phyloP scores from a whole-genome alignment of 2,329 filamentous ascomycete genomes.

The Colletotrichum theobromicola region DNA sequence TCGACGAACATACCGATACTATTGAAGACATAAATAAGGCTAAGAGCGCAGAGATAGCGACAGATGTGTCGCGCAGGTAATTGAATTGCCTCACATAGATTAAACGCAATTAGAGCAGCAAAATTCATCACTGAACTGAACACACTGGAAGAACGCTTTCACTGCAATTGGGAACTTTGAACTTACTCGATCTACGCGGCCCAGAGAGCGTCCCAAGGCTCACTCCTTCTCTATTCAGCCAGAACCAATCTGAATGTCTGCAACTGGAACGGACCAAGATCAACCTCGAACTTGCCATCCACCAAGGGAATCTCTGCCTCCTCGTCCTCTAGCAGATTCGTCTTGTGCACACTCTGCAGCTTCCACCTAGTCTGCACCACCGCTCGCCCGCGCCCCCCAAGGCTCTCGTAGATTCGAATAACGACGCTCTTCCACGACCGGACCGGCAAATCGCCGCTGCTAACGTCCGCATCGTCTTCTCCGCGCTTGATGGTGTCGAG shows the following conservation, averaged over 20 bases:
- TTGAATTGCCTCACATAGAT: background rate
- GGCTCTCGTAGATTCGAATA: conserved; percentile 66
- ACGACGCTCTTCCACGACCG: conserved; percentile 53
- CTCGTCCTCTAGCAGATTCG: conserved; percentile 71
- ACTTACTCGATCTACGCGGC: background rate
- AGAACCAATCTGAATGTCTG: conserved; percentile 57
- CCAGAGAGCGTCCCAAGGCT: no score
- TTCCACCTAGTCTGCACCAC: conserved; percentile 51
- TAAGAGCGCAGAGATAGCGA: background rate
- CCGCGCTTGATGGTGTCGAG: conserved; percentile 70
- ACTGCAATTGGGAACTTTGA: background rate
- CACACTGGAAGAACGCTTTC: background rate
- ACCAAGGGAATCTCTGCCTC: conserved; percentile 50
- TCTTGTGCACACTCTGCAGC: conserved; percentile 65
- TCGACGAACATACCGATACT: background rate
- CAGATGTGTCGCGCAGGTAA: background rate
- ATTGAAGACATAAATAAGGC: background rate
- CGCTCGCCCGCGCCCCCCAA: conserved; percentile 66
- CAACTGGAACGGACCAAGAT: conserved; percentile 65
- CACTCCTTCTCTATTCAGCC: background rate
- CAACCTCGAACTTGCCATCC: conserved; percentile 41
- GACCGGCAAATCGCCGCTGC: background rate
- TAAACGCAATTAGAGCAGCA: background rate
- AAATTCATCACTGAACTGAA: background rate
- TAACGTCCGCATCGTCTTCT: conserved; percentile 51